Evolutionary conservation across 768 basidiomycete species (phyloP), one percentile per base, ranked within the genome.

Genomic region (Sarcodon aspratus): DNA sequence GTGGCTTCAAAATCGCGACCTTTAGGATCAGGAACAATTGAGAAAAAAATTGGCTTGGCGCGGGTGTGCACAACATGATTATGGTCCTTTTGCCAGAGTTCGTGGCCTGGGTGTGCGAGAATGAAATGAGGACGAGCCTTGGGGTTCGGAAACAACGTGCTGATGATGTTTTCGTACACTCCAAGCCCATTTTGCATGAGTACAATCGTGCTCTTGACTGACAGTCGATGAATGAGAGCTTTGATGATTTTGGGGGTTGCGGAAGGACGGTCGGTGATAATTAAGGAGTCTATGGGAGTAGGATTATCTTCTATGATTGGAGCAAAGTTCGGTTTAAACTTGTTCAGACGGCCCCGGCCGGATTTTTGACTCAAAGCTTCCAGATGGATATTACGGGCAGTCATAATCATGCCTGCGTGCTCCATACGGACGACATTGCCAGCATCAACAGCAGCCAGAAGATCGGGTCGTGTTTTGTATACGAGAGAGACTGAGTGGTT

Each of bases 171-270:
- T 49, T 98, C 94, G 63, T 91, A 88, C 8, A 94, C 68, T 9
- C 92, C 95, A 81, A 96, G 87, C 21, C 95, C 95, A 61, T 95
- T 95, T 59, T 95, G 89, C 47, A 97, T 65, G n/a, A 99, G 75
- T 2, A 95, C 87, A 54, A 98, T 80, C 34, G 93, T 95, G 40
- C 83, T 85, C 45, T 74, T 63, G 0, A 73, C 60, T 4, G 73
- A 69, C 15, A 97, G 65, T 13, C 91, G 77, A 10, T 76, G 78
- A 13, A 74, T 64, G 48, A 97, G 74, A 0, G 63, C 59, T 13
- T 64, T 62, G 34, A 99, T 55, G 4, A 84, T 79, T 3, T 62
- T 58, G 3, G 82, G 46, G 4, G 85, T 85, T 8, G 74, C 69
- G 12, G 80, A 72, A 1, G 89, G 84, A 62, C 94, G 95, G 48